Evolutionary conservation across 192 early-diverging fungal genomes (phyloP).

Genomic region (Tieghemiomyces parasiticus): DNA sequence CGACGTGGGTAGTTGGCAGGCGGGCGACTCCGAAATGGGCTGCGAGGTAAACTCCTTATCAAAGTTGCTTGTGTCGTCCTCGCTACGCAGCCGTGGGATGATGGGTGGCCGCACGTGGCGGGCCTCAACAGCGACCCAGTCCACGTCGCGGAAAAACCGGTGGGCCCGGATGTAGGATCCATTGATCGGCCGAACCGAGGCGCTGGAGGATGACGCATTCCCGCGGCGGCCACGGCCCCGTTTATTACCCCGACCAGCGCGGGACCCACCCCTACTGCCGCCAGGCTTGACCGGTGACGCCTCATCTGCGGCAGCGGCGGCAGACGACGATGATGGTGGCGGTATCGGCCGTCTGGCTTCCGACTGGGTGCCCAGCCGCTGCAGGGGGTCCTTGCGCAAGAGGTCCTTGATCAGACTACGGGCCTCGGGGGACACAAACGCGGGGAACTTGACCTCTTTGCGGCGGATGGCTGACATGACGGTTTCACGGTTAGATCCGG

Average conservation of each 20-base stretch:
- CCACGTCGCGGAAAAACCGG: constrained; percentile 57
- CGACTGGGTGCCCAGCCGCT: constrained; percentile 35
- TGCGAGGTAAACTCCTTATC: constrained; percentile 53
- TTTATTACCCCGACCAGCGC: constrained; percentile 19
- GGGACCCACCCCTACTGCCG: too few relatives aligned
- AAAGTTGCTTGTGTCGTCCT: constrained; percentile 67
- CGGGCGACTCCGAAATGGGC: constrained; percentile 34
- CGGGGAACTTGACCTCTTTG: constrained; percentile 64
- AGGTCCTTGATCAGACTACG: constrained; percentile 61
- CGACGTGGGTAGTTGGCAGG: background rate
- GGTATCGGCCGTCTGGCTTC: background rate
- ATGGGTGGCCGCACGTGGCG: constrained; percentile 52
- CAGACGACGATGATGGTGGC: background rate
- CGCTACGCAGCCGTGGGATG: constrained; percentile 35
- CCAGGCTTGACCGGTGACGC: too few relatives aligned
- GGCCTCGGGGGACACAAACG: constrained; percentile 62
- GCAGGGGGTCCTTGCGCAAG: constrained; percentile 37
- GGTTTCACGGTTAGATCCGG: constrained; percentile 61
- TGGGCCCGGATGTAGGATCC: constrained; percentile 32
- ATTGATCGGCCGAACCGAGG: background rate
- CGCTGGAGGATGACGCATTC: background rate
- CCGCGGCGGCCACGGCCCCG: background rate
- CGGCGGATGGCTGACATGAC: constrained; percentile 73
- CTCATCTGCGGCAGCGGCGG: constrained; percentile 9
- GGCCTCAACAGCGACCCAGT: constrained; percentile 43